Evolutionary conservation across 2,329 filamentous ascomycete genomes (phyloP).

Genomic region (Pseudocercospora fijiensis): DNA sequence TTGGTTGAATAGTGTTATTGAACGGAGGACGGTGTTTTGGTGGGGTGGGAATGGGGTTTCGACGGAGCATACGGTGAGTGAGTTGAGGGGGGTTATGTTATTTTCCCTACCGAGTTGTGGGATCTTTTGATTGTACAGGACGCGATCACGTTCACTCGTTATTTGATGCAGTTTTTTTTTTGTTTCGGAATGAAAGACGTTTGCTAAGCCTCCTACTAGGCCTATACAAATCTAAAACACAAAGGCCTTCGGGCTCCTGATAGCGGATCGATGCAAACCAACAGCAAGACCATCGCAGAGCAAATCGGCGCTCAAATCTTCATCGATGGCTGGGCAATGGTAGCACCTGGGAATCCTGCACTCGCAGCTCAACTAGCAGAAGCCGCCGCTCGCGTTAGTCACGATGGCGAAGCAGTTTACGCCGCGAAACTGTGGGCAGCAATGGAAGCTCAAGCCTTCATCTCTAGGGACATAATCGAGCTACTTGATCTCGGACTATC

Average conservation of each 20-base stretch:
- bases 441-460: conserved; percentile 9
- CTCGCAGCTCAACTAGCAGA: background rate
- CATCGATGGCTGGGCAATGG: conserved; percentile 10
- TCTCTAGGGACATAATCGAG: background rate
- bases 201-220: background rate
- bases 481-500: background rate
- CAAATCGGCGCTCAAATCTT: conserved; percentile 10
- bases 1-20: conserved; percentile 8
- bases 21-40: background rate
- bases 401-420: conserved; percentile 7
- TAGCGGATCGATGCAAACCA: conserved; percentile 2
- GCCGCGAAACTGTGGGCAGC: conserved; percentile 5
- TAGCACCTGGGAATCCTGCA: background rate
- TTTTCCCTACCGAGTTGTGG: background rate
- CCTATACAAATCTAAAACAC: conserved; percentile 2
- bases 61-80: conserved; percentile 1
- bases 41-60: conserved; percentile 9
- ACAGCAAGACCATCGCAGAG: conserved; percentile 4
- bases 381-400: conserved; percentile 7
- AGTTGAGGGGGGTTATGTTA: background rate
- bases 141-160: background rate
- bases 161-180: background rate
- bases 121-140: background rate
- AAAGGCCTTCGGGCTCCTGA: background rate
- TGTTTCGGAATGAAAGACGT: background rate